A percentile compares a stretch with the other conserved stretches of the same genome.
phyloP scores from a whole-genome alignment of 352 stramenopile genomes.

The Pythium utonaiense region DNA sequence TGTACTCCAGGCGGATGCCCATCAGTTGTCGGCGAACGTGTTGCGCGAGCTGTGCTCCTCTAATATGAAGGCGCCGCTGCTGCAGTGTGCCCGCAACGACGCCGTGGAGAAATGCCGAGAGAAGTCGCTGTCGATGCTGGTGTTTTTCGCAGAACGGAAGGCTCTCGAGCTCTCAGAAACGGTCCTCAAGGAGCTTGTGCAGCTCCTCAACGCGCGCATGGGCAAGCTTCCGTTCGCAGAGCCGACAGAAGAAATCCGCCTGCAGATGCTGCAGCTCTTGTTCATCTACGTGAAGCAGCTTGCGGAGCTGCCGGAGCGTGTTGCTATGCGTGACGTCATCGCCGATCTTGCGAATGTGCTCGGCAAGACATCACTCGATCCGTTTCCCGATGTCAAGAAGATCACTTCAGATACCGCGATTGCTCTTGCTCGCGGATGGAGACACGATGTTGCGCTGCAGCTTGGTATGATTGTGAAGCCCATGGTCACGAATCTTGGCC shows the following conservation, averaged over 20 bases:
- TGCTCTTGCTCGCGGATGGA: slow-evolving; percentile 49
- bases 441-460: slow-evolving; percentile 56
- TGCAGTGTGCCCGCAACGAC: slow-evolving; percentile 47
- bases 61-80: slow-evolving; percentile 47
- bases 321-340: slow-evolving; percentile 54
- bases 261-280: slow-evolving; percentile 64
- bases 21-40: slow-evolving; percentile 30
- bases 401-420: slow-evolving; percentile 61
- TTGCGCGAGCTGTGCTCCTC: slow-evolving; percentile 38
- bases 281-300: slow-evolving; percentile 56
- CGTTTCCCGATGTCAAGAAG: slow-evolving; percentile 83
- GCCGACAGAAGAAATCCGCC: slow-evolving; percentile 76
- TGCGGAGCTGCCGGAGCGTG: slow-evolving; percentile 6
- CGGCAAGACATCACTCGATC: slow-evolving; percentile 67
- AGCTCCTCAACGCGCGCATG: slow-evolving; percentile 45
- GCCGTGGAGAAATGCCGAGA: slow-evolving; percentile 78
- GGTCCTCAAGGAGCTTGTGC: slow-evolving; percentile 47
- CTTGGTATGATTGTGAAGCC: slow-evolving; percentile 64
- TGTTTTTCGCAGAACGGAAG: slow-evolving; percentile 49
- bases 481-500: slow-evolving; percentile 61
- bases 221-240: slow-evolving; percentile 77
- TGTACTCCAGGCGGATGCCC: slow-evolving; percentile 40
- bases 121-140: slow-evolving; percentile 51
- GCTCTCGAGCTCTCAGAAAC: slow-evolving; percentile 38
- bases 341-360: slow-evolving; percentile 62